Conservation (phyloP, 2,329 filamentous ascomycete genomes). For the Pyricularia pennisetigena region DNA sequence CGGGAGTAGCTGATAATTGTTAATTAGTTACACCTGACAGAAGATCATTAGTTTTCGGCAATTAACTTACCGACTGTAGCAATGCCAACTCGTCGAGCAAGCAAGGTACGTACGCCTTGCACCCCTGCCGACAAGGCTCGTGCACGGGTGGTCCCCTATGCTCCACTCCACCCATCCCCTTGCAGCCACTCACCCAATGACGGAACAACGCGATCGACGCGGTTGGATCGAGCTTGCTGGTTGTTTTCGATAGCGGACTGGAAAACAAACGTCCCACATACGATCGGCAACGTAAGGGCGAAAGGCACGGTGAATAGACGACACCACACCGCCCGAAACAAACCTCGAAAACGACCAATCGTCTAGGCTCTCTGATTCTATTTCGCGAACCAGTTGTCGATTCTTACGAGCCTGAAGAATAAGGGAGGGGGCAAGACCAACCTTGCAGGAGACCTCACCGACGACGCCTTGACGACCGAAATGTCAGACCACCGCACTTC, state of each 20-base stretch:
- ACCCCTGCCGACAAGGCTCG: background rate
- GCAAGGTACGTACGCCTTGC: background rate
- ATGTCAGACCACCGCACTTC: background rate
- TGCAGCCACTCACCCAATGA: background rate
- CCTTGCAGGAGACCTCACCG: background rate
- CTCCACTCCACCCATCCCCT: background rate
- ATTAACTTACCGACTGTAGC: too few relatives aligned
- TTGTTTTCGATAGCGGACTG: background rate
- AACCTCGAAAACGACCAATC: background rate
- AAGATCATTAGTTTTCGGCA: too few relatives aligned
- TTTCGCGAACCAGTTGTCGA: background rate
- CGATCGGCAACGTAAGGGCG: background rate
- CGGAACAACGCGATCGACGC: background rate
- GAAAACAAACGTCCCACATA: background rate
- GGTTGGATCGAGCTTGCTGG: background rate
- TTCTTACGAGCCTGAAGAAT: background rate
- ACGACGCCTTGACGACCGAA: background rate
- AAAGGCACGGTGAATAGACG: background rate
- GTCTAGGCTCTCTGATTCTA: background rate
- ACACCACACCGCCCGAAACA: background rate
- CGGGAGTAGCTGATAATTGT: background rate
- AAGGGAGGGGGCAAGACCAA: background rate
- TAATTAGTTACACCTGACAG: background rate
- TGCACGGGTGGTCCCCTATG: background rate
- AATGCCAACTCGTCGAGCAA: too few relatives aligned